phyloP scores from a whole-genome alignment of 352 stramenopile genomes.

The Globisporangium emineosum region DNA sequence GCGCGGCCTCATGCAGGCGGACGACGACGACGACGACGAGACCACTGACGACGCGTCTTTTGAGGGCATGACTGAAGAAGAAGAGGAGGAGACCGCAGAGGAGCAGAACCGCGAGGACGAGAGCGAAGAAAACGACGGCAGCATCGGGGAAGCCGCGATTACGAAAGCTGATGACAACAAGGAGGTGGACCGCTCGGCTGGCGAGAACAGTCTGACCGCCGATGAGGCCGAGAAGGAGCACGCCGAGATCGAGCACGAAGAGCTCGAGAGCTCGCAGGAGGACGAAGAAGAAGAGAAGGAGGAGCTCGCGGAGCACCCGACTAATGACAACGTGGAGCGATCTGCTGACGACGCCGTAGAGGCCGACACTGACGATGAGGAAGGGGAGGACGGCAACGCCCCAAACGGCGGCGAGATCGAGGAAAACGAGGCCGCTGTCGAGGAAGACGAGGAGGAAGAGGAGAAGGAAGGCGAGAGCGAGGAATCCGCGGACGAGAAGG shows the following conservation, averaged over 20 bases:
- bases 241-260: background rate
- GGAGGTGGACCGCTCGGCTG: background rate
- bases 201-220: background rate
- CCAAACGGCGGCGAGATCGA: constrained; percentile 5
- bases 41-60: background rate
- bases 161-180: background rate
- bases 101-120: background rate
- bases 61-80: background rate
- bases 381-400: background rate
- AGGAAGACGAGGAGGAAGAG: constrained; percentile 1
- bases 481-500: constrained; percentile 3
- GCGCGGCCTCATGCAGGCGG: constrained; percentile 11
- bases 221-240: constrained; percentile 6
- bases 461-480: constrained; percentile 5
- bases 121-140: background rate
- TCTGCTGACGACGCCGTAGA: background rate
- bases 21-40: background rate
- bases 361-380: background rate
- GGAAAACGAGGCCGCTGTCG: constrained; percentile 8
- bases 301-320: constrained; percentile 12
- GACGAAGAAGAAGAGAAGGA: constrained; percentile 2
- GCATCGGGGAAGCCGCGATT: background rate
- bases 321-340: background rate
- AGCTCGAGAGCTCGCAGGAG: constrained; percentile 3
- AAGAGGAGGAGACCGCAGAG: background rate